These are phyloP conservation scores for Dissophora globulifera DNA, from an alignment of 192 early-diverging fungal genomes.

Conservation along the genomic window DNA sequence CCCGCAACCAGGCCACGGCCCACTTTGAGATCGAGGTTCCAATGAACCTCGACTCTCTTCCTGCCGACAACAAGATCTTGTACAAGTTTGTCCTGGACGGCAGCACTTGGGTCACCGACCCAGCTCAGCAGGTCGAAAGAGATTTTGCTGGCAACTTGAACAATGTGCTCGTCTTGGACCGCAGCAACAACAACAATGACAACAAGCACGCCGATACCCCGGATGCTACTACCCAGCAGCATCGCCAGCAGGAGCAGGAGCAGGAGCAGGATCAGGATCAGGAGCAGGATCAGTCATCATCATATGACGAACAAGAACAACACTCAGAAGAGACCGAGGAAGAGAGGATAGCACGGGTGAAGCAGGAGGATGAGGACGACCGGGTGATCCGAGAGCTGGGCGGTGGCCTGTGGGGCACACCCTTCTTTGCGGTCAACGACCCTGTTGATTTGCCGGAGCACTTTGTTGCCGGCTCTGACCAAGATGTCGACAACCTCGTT, in stretches of 20 bases:
- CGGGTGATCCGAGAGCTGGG: slow-evolving; percentile 27
- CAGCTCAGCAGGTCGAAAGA: slow-evolving; percentile 20
- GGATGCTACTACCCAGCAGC: not conserved
- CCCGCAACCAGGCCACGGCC: slow-evolving; percentile 2
- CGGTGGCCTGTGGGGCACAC: slow-evolving; percentile 35
- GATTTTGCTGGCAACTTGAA: slow-evolving; percentile 42
- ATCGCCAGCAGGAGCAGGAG: not conserved
- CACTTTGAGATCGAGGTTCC: slow-evolving; percentile 22
- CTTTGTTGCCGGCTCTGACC: slow-evolving; percentile 5
- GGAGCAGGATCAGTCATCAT: not conserved
- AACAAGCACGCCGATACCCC: too few species aligned
- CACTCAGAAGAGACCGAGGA: slow-evolving; percentile 15
- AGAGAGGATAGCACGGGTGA: slow-evolving; percentile 20
- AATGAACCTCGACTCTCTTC: not conserved
- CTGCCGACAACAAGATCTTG: slow-evolving; percentile 17
- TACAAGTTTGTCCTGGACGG: slow-evolving; percentile 49
- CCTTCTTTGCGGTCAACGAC: slow-evolving; percentile 36
- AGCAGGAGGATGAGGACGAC: slow-evolving; percentile 40
- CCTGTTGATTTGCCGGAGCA: slow-evolving; percentile 29
- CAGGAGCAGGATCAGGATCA: not conserved
- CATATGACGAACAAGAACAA: not conserved
- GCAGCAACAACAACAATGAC: not conserved
- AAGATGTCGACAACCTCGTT: not conserved
- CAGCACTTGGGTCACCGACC: slow-evolving; percentile 41
- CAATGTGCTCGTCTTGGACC: slow-evolving; percentile 21